A percentile compares a stretch with the other conserved stretches of the same genome.
Conservation (phyloP, 2,329 filamentous ascomycete genomes). For the Colletotrichum paranaense region DNA sequence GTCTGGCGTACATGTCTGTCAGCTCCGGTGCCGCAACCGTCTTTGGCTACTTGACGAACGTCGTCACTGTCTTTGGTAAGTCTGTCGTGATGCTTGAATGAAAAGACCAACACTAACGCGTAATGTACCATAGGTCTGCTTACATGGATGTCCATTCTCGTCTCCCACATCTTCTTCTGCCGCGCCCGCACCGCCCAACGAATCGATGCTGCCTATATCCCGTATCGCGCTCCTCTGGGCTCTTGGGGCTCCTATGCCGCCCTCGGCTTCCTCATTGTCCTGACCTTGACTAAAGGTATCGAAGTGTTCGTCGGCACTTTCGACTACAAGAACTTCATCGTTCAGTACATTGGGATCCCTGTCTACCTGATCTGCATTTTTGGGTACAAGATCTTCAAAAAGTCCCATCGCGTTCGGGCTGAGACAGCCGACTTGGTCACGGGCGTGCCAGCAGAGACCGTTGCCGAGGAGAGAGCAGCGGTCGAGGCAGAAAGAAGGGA, state of each 20-base stretch:
- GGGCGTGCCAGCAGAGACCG: neutral
- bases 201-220: slow-evolving; percentile 47
- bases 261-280: slow-evolving; percentile 1
- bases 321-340: slow-evolving; percentile 25
- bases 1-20: slow-evolving; percentile 54
- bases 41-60: slow-evolving; percentile 48
- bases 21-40: slow-evolving; percentile 49
- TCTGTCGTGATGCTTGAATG: accelerated
- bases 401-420: neutral
- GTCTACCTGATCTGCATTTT: slow-evolving; percentile 15
- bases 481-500: neutral
- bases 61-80: slow-evolving; percentile 24
- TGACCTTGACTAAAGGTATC: slow-evolving; percentile 19
- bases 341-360: slow-evolving; percentile 27
- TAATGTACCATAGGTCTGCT: neutral
- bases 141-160: slow-evolving; percentile 51
- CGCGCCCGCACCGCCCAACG: slow-evolving; percentile 49
- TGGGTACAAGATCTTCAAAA: slow-evolving; percentile 11
- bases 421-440: slow-evolving; percentile 8
- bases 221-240: slow-evolving; percentile 49
- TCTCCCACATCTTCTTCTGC: slow-evolving; percentile 52
- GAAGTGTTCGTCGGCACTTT: slow-evolving; percentile 22
- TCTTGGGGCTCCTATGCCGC: slow-evolving; percentile 14
- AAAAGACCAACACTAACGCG: neutral
- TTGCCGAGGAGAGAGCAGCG: neutral